Conservation (phyloP, 345 rosid species). For the Noccaea bulbosa region DNA sequence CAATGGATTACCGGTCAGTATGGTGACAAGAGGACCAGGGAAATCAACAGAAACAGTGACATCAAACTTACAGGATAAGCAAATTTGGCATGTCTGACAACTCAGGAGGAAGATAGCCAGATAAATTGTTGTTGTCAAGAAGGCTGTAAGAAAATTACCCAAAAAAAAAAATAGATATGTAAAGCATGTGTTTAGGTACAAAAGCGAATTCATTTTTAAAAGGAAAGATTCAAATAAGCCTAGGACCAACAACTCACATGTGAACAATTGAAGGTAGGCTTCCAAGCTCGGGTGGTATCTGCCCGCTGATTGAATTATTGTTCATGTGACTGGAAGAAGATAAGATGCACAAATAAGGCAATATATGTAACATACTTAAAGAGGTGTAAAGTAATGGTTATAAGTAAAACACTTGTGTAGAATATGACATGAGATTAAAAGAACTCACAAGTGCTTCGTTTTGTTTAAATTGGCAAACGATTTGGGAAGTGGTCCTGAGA, state of each 20-base stretch:
- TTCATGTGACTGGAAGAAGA: constrained; percentile 86
- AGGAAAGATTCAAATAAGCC: constrained; percentile 18
- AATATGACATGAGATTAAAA: constrained; percentile 21
- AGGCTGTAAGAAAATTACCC: constrained; percentile 63
- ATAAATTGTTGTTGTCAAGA: constrained; percentile 87
- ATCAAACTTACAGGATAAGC: constrained; percentile 76
- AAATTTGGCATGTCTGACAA: constrained; percentile 67
- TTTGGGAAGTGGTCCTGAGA: constrained; percentile 79
- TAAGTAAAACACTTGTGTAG: not conserved
- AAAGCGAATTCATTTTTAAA: not conserved
- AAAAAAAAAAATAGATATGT: too few relatives aligned
- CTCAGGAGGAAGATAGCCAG: constrained; percentile 85
- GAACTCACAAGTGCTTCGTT: constrained; percentile 87
- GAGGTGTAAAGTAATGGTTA: constrained; percentile 7
- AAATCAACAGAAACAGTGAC: constrained; percentile 12
- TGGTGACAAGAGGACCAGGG: not conserved
- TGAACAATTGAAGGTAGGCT: constrained; percentile 80
- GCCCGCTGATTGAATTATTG: constrained; percentile 94
- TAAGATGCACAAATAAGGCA: constrained; percentile 34
- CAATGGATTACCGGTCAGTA: not conserved
- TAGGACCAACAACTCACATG: constrained; percentile 69
- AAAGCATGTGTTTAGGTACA: constrained; percentile 23
- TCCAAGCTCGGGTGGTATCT: constrained; percentile 84
- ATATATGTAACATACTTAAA: constrained; percentile 3
- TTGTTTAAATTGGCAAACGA: constrained; percentile 87